Evolutionary conservation across 345 rosid genomes (phyloP), one percentile per base, ranked within the genome.

Genomic region (Draba incana): DNA sequence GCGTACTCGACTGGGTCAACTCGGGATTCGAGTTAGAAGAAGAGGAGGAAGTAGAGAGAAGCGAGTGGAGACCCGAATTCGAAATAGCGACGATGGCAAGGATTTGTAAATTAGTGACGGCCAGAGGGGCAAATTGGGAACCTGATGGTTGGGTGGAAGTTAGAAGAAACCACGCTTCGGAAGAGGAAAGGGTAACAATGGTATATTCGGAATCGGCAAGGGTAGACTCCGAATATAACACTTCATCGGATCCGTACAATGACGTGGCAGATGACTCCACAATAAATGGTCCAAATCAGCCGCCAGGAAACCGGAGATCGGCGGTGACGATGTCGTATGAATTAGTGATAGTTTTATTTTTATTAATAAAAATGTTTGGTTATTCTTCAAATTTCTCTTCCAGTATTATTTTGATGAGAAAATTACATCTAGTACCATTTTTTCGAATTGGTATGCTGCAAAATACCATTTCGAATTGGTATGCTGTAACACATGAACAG

Each of bases 1-100:
- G 90, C 77, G 90, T 88, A 12, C 86, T 88, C 10, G 85, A 84
- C 80, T 82, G 84, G 80, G 76, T 56, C 28, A 68, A 43, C 71
- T 75, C 82, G 27, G 80, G 77, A 9, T 81, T 81, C 50, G 75
- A 55, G 9, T 39, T 69, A 3, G 58, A 38, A 52, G 58, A 64
- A 11, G 76, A 55, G 3, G 72, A 59, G 33, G 66, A 56, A 49
- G 79, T 15, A 33, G 77, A 24, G 8, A 75, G 62, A 0, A 64
- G 30, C 25, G 77, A 37, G 10, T 28, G 10, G 28, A 71, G 39
- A 48, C 45, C 57, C 4, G 24, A 20, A 0, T 12, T 13, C 5
- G 47, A 63, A 55, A 9, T 3, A 2, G 75, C 81, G 33, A 79
- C 59, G 54, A 73, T 64, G 65, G 67, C 62, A 7, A 84, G 82